Conservation (phyloP, 805 yeast species). For the Metschnikowia kofuensis region DNA sequence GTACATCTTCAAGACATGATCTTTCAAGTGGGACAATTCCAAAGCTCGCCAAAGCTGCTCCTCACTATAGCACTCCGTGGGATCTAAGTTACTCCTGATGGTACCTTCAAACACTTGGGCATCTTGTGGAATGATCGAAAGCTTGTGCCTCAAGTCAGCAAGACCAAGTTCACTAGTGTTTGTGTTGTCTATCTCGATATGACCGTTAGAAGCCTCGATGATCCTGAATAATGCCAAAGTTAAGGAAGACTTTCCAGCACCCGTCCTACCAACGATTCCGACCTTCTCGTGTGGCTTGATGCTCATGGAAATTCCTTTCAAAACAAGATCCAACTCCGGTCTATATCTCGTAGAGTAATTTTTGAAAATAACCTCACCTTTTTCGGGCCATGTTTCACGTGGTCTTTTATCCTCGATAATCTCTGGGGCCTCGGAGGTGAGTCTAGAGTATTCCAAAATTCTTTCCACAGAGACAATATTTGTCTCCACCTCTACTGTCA, state of each 20-base stretch:
- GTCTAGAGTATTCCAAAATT: constrained; percentile 79
- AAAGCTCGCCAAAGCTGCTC: constrained; percentile 42
- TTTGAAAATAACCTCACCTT: constrained; percentile 36
- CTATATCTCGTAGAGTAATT: constrained; percentile 42
- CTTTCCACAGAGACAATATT: constrained; percentile 97
- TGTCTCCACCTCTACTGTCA: constrained; percentile 98
- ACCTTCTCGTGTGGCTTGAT: constrained; percentile 39
- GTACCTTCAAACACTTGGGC: constrained; percentile 46
- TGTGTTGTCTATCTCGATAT: constrained; percentile 34
- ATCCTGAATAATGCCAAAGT: constrained; percentile 44
- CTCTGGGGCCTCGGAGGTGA: constrained; percentile 82
- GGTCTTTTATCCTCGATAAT: constrained; percentile 67
- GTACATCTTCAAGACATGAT: constrained; percentile 38
- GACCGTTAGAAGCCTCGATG: constrained; percentile 38
- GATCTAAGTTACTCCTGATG: constrained; percentile 41
- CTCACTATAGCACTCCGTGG: constrained; percentile 33
- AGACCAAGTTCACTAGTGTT: constrained; percentile 38
- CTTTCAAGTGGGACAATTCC: constrained; percentile 42
- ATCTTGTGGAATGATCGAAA: constrained; percentile 45
- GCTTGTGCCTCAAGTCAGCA: constrained; percentile 40
- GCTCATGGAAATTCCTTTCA: constrained; percentile 35
- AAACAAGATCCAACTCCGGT: constrained; percentile 43
- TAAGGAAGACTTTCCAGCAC: constrained; percentile 46
- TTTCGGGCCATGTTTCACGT: constrained; percentile 33
- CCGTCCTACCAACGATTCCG: constrained; percentile 47